A percentile compares a stretch with the other conserved stretches of the same genome.
Conservation (phyloP, 257 asterid genomes). For the Rauvolfia tetraphylla region DNA sequence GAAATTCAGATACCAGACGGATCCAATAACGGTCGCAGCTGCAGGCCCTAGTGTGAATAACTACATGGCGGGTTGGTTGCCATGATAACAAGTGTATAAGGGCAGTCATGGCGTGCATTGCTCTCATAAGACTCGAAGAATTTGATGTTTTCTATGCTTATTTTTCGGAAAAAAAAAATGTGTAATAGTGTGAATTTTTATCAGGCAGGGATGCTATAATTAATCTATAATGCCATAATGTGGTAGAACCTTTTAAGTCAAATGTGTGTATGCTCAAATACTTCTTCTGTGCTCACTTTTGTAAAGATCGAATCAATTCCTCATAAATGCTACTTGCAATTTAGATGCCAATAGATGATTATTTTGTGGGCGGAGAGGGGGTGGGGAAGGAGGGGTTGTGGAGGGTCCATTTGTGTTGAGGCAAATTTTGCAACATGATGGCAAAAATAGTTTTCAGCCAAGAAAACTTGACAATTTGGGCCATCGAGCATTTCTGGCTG, state of each 20-base stretch:
- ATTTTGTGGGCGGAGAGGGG: too few species aligned
- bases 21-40: slow-evolving; percentile 55
- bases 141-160: slow-evolving; percentile 4
- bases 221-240: slow-evolving; percentile 7
- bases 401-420: too few species aligned
- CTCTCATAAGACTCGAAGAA: slow-evolving; percentile 6
- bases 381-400: too few species aligned
- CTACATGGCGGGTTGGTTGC: slow-evolving; percentile 86
- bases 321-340: background rate
- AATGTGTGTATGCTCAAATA: background rate
- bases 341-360: background rate
- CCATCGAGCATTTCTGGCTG: too few species aligned
- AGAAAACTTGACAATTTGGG: too few species aligned
- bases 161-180: slow-evolving; percentile 2
- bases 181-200: slow-evolving; percentile 6
- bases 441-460: too few species aligned
- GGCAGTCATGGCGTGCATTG: background rate
- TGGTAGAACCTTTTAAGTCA: background rate
- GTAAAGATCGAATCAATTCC: background rate
- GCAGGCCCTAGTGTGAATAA: slow-evolving; percentile 90
- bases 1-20: slow-evolving; percentile 65
- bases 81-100: slow-evolving; percentile 6
- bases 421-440: too few species aligned
- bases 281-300: background rate
- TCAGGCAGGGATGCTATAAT: slow-evolving; percentile 7